Percentiles rank a stretch among this genome's conserved stretches.
These are phyloP conservation scores for Gnomoniopsis smithogilvyi DNA, from an alignment of 2,329 filamentous ascomycete genomes.

Conservation along the genomic window DNA sequence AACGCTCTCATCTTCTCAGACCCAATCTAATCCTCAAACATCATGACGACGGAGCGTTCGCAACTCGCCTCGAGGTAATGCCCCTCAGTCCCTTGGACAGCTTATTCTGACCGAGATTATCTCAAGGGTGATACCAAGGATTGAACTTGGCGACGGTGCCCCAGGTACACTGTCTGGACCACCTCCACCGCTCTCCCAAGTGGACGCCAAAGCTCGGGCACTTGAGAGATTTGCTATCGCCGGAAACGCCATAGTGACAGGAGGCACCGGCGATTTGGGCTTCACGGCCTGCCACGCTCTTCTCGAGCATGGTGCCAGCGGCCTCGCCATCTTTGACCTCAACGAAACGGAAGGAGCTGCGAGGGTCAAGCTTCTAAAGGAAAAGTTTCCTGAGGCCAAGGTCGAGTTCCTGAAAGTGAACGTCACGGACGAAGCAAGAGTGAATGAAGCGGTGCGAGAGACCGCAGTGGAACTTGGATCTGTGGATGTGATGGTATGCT, in stretches of 20 bases:
- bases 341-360: slow-evolving; percentile 27
- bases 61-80: slow-evolving; percentile 10
- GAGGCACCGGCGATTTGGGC: slow-evolving; percentile 63
- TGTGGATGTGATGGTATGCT: slow-evolving; percentile 57
- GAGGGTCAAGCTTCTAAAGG: slow-evolving; percentile 42
- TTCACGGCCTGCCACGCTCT: slow-evolving; percentile 57
- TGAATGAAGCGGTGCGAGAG: slow-evolving; percentile 32
- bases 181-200: slow-evolving; percentile 6
- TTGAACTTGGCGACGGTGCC: slow-evolving; percentile 7
- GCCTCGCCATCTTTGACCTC: slow-evolving; percentile 60
- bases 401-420: slow-evolving; percentile 54
- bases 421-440: slow-evolving; percentile 35
- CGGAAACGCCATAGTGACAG: slow-evolving; percentile 51
- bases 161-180: slow-evolving; percentile 11
- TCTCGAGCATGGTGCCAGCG: slow-evolving; percentile 63
- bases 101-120: no score
- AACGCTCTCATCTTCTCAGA: not conserved
- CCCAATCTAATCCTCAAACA: not conserved
- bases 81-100: no score
- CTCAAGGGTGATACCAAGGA: slow-evolving; percentile 13
- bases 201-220: slow-evolving; percentile 8
- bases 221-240: slow-evolving; percentile 28
- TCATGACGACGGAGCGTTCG: slow-evolving; percentile 16
- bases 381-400: slow-evolving; percentile 50
- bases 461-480: slow-evolving; percentile 42